Conservation (phyloP, 805 yeast species). For the Saturnispora saitoi region DNA sequence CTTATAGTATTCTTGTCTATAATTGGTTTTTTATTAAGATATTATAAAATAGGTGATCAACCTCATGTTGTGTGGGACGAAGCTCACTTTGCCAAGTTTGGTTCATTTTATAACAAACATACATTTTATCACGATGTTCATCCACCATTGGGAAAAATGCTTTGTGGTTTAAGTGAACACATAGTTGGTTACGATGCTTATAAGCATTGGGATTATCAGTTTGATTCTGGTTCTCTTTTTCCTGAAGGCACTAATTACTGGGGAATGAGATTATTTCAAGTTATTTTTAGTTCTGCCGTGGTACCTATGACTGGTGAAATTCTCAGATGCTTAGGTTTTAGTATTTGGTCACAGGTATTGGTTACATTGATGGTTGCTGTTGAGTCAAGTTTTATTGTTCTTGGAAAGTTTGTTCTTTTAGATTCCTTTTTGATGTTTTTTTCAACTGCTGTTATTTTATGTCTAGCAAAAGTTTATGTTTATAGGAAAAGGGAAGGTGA, state of each 20-base stretch:
- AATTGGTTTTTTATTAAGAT: conserved; percentile 2
- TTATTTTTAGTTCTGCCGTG: conserved; percentile 55
- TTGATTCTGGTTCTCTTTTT: conserved; percentile 55
- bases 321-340: conserved; percentile 48
- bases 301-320: conserved; percentile 68
- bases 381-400: conserved; percentile 60
- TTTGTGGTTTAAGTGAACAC: conserved; percentile 70
- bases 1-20: neutral
- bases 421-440: conserved; percentile 73
- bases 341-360: conserved; percentile 45
- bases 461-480: conserved; percentile 48
- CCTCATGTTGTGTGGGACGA: conserved; percentile 91
- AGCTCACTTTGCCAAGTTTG: conserved; percentile 90
- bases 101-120: conserved; percentile 68
- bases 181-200: conserved; percentile 55
- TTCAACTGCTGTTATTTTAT: conserved; percentile 59
- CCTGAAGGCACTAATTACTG: conserved; percentile 55
- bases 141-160: conserved; percentile 79
- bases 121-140: conserved; percentile 83
- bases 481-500: conserved; percentile 34
- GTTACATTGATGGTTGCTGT: conserved; percentile 54
- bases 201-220: conserved; percentile 51
- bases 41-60: conserved; percentile 59
- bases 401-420: conserved; percentile 65
- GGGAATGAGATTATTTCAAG: conserved; percentile 66